Percentiles rank a stretch among this genome's conserved stretches.
phyloP scores from a whole-genome alignment of 352 stramenopile species.

The Thraustochytrium sp. region DNA sequence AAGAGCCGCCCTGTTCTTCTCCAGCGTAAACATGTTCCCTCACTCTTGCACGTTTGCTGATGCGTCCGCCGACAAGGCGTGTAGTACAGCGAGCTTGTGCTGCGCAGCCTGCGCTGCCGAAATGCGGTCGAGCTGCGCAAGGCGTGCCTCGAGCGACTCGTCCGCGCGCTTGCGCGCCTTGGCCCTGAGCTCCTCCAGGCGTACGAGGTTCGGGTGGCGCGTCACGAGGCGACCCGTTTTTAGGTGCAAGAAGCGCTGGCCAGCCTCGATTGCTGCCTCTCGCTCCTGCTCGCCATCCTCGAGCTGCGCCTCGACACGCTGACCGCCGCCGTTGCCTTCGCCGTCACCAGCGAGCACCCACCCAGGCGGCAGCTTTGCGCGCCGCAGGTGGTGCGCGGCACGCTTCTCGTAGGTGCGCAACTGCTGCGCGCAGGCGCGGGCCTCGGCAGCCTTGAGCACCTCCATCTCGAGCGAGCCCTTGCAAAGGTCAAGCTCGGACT shows the following conservation, averaged over 20 bases:
- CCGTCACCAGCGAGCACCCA: constrained; percentile 6
- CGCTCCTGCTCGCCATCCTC: no score
- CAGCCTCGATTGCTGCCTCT: neutral
- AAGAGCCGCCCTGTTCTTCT: no score
- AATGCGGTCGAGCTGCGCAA: neutral
- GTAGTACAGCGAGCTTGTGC: neutral
- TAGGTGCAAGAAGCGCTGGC: neutral
- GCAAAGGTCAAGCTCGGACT: neutral
- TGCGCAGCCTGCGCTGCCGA: neutral
- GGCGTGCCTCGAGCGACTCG: neutral
- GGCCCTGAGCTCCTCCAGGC: neutral
- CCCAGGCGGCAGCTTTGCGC: constrained; percentile 24
- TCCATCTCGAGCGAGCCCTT: neutral
- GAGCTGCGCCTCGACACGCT: neutral
- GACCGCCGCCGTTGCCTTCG: neutral
- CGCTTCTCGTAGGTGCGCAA: neutral
- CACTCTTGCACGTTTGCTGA: no score
- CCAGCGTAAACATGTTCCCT: no score
- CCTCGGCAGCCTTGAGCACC: constrained; percentile 2
- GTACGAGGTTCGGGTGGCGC: neutral
- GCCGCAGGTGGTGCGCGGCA: neutral
- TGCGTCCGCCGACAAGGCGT: neutral
- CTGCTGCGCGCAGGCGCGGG: neutral
- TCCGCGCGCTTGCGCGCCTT: neutral
- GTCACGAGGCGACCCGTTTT: constrained; percentile 13